Base-by-base conservation (phyloP, 1,284 basidiomycete genomes). In the Trametes hirsuta region DNA sequence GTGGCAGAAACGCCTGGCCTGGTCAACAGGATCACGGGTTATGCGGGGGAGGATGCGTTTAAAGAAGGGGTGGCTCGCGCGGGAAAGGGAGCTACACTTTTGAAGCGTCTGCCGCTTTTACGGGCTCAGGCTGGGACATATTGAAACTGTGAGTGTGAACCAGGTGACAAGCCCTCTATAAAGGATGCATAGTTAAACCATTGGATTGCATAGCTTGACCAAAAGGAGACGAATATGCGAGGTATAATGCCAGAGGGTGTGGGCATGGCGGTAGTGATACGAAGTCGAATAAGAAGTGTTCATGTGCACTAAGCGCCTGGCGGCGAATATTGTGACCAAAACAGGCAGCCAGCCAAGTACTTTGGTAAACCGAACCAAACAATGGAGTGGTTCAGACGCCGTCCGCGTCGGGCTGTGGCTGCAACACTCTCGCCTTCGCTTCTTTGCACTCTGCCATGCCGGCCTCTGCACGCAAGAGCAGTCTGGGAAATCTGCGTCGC, bases 391-490 rank as follows among this genome's bases (percentile, higher is more conserved):
- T 59, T 61, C 21, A 41, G 36, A 35, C 53, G 53, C 41, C 21
- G 36, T 41, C 42, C 52, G 39, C 34, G 10, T 50, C 42, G 24
- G 47, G 35, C 47, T 30, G 50, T 58, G 55, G 53, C 54, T 54
- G 44, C 25, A 34, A 6, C 56, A 21, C 36, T 58, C 55, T 51
- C 51, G 21, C 15, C 36, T 39, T 40, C 2, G 39, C 36, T 34
- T 47, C 35, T 18, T 42, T 30, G 30, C 30, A 30, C 30, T 30
- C 30, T 30, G 30, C 50, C 45, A 57, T 53, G 49, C 72, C 75
- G 40, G 62, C 67, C 21, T 70, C 74, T 42, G 67, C 70, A 46
- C 75, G 77, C 66, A 76, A 76, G 71, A 76, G 74, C 67, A 74
- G 74, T 64, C 41, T 72, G 37, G 71, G 72, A 30, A 63, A 63